These are phyloP conservation scores for Diversispora epigaea DNA, from an alignment of 192 early-diverging fungal genomes.

Conservation along the genomic window DNA sequence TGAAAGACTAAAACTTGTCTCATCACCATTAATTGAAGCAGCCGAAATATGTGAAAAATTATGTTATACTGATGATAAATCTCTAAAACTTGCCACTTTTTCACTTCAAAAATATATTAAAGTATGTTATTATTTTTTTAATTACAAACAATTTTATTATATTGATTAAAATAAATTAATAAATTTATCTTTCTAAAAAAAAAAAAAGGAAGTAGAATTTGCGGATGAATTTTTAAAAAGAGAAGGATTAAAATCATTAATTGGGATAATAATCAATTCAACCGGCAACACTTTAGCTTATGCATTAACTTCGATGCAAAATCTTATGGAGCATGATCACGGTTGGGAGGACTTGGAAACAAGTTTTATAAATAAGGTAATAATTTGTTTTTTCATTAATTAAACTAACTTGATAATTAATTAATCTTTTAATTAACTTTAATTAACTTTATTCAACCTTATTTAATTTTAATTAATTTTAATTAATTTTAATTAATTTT, in stretches of 20 bases:
- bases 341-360: slow-evolving; percentile 58
- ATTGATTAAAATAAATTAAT: neutral
- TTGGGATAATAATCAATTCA: slow-evolving; percentile 56
- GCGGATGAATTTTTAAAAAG: slow-evolving; percentile 58
- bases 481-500: slow-evolving; percentile 1
- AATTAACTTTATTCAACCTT: neutral
- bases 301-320: slow-evolving; percentile 61
- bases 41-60: slow-evolving; percentile 32
- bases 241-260: slow-evolving; percentile 57
- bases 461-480: neutral
- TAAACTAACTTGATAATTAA: too few species aligned
- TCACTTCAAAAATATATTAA: slow-evolving; percentile 64
- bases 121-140: slow-evolving; percentile 33
- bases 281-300: slow-evolving; percentile 70
- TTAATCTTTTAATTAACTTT: too few species aligned
- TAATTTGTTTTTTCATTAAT: neutral
- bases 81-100: slow-evolving; percentile 60
- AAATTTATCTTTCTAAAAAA: neutral
- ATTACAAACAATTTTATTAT: too few species aligned
- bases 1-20: slow-evolving; percentile 28
- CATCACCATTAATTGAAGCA: slow-evolving; percentile 31
- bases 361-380: slow-evolving; percentile 55
- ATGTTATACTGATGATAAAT: slow-evolving; percentile 48
- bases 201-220: slow-evolving; percentile 61
- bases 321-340: slow-evolving; percentile 66